Conservation (phyloP, 1,139 yeast species). For the Geotrichum bryndzae region DNA sequence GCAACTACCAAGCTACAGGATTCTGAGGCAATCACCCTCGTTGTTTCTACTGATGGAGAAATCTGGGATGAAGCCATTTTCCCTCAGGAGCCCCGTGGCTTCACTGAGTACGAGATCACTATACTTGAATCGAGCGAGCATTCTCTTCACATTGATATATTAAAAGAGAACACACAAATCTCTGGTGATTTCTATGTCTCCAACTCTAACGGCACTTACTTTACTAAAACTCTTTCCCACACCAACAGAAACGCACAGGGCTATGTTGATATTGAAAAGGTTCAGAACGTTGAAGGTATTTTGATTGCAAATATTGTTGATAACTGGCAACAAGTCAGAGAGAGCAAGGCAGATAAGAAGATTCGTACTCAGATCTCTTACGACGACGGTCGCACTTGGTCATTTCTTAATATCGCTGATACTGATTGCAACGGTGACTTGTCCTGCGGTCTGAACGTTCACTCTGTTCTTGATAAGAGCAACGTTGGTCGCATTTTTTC, state of each 20-base stretch:
- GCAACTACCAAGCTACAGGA: conserved; percentile 36
- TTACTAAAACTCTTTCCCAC: conserved; percentile 43
- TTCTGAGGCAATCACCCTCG: conserved; percentile 40
- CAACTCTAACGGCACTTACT: conserved; percentile 58
- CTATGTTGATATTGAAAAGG: conserved; percentile 43
- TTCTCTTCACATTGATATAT: conserved; percentile 50
- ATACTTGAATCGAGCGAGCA: conserved; percentile 52
- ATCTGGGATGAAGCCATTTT: conserved; percentile 49
- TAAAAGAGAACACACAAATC: conserved; percentile 24
- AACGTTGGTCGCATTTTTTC: conserved; percentile 55
- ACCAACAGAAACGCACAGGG: conserved; percentile 41
- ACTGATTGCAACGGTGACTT: conserved; percentile 38
- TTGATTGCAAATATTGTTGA: conserved; percentile 50
- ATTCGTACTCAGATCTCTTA: conserved; percentile 45
- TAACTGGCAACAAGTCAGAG: conserved; percentile 27
- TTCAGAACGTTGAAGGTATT: conserved; percentile 63
- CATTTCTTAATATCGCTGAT: conserved; percentile 44
- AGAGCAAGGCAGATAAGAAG: conserved; percentile 14
- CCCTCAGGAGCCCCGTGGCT: conserved; percentile 37
- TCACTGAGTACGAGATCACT: conserved; percentile 41
- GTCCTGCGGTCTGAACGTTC: conserved; percentile 53
- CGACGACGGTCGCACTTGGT: conserved; percentile 66
- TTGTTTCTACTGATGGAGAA: conserved; percentile 54
- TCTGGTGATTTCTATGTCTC: conserved; percentile 48
- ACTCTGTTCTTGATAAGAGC: conserved; percentile 45